Conservation (phyloP, 305 asterid species). For the Fraxinus angustifolia region DNA sequence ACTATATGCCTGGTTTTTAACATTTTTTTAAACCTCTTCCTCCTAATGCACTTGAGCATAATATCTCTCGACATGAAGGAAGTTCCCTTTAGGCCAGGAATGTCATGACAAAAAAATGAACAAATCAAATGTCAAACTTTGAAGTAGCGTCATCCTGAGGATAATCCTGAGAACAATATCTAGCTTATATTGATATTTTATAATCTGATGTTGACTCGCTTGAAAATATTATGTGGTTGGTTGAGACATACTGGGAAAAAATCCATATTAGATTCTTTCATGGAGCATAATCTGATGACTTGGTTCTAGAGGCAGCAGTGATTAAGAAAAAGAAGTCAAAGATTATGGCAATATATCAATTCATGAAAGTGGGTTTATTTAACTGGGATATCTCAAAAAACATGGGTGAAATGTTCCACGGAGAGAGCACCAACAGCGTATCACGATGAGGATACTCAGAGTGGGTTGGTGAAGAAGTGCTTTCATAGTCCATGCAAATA, state of each 20-base stretch:
- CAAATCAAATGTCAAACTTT: not conserved
- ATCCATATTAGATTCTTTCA: not conserved
- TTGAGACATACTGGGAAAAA: not conserved
- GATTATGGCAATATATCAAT: not conserved
- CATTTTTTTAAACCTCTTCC: constrained; percentile 4
- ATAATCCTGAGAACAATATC: not conserved
- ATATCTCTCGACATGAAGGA: not conserved
- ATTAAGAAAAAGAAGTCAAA: not conserved
- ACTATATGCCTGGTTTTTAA: not conserved
- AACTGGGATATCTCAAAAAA: not conserved
- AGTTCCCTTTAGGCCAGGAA: constrained; percentile 1
- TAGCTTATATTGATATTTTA: not conserved
- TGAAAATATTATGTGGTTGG: not conserved
- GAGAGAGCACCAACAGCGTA: not conserved
- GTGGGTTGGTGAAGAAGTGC: not conserved
- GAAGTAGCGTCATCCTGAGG: not conserved
- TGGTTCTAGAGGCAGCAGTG: not conserved
- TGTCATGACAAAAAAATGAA: not conserved
- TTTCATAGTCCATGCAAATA: not conserved
- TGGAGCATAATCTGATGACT: not conserved
- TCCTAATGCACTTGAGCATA: not conserved
- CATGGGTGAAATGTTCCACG: not conserved
- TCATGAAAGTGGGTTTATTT: not conserved
- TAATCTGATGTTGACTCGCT: not conserved
- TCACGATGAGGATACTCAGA: not conserved